Conservation (phyloP, 2,329 filamentous ascomycete species). For the Cladosporium colombiae region DNA sequence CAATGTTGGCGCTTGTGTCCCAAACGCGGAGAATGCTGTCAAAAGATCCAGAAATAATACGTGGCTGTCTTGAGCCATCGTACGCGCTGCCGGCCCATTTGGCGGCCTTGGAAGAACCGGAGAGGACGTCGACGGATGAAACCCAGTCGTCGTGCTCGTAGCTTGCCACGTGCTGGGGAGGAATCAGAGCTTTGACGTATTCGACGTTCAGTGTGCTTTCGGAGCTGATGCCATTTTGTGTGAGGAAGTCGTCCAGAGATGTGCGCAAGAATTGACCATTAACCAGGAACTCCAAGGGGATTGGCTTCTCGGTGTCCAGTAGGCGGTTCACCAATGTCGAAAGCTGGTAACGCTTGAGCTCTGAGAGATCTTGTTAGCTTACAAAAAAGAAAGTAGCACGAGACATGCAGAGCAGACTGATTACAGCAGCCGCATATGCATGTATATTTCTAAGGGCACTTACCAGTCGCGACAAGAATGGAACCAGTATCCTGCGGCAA, state of each 20-base stretch:
- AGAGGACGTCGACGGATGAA: slow-evolving; percentile 79
- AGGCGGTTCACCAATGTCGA: slow-evolving; percentile 65
- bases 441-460: slow-evolving; percentile 24
- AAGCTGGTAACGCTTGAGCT: slow-evolving; percentile 59
- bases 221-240: slow-evolving; percentile 79
- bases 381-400: background rate
- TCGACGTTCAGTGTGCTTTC: slow-evolving; percentile 86
- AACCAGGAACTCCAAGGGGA: slow-evolving; percentile 92
- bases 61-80: slow-evolving; percentile 55
- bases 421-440: background rate
- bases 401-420: background rate
- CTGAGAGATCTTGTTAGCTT: slow-evolving; percentile 36
- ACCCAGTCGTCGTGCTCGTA: slow-evolving; percentile 99
- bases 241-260: slow-evolving; percentile 87
- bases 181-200: slow-evolving; percentile 89
- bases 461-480: slow-evolving; percentile 60
- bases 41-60: slow-evolving; percentile 89
- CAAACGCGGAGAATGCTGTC: slow-evolving; percentile 87
- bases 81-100: slow-evolving; percentile 51
- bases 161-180: slow-evolving; percentile 83
- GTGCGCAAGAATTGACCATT: slow-evolving; percentile 90
- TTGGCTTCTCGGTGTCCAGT: slow-evolving; percentile 59
- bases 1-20: slow-evolving; percentile 82
- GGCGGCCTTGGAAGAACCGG: slow-evolving; percentile 62
- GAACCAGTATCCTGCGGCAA: slow-evolving; percentile 56